phyloP scores from a whole-genome alignment of 2,329 filamentous ascomycete species.

The Penicillium sp. region DNA sequence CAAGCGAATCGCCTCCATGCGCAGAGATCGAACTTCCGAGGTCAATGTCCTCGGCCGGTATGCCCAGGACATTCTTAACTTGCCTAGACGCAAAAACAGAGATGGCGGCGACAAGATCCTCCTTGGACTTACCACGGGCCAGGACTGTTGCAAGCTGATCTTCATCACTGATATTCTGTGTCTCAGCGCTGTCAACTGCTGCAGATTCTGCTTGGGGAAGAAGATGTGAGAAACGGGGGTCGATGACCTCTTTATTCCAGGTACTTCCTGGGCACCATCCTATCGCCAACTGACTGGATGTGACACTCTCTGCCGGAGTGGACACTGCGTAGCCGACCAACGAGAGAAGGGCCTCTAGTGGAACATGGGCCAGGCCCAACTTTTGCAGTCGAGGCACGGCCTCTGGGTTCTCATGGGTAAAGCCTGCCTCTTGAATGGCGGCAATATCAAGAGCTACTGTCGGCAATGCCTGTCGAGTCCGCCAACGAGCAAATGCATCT shows the following conservation, averaged over 20 bases:
- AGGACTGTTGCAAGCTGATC: too few species aligned
- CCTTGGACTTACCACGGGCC: not conserved
- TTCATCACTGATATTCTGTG: not conserved
- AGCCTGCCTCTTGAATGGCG: not conserved
- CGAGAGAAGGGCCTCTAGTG: not conserved
- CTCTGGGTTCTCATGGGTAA: not conserved
- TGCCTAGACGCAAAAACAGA: too few species aligned
- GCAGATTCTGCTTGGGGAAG: not conserved
- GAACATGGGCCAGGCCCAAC: not conserved
- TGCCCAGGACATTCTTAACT: too few species aligned
- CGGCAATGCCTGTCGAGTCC: not conserved
- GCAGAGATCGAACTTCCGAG: not conserved
- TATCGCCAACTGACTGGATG: not conserved
- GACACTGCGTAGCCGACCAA: not conserved
- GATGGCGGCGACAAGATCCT: not conserved
- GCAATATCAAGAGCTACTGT: not conserved
- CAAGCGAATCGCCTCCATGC: not conserved
- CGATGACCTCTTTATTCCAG: not conserved
- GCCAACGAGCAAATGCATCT: not conserved
- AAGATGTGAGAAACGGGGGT: not conserved
- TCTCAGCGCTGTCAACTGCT: not conserved
- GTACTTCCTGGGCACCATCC: not conserved
- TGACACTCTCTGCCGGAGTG: not conserved
- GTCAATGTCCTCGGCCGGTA: not conserved
- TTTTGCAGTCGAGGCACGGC: not conserved